Evolutionary conservation across 2,329 filamentous ascomycete genomes (phyloP).

Genomic region (Ophiocordyceps polyrhachis-furcata): DNA sequence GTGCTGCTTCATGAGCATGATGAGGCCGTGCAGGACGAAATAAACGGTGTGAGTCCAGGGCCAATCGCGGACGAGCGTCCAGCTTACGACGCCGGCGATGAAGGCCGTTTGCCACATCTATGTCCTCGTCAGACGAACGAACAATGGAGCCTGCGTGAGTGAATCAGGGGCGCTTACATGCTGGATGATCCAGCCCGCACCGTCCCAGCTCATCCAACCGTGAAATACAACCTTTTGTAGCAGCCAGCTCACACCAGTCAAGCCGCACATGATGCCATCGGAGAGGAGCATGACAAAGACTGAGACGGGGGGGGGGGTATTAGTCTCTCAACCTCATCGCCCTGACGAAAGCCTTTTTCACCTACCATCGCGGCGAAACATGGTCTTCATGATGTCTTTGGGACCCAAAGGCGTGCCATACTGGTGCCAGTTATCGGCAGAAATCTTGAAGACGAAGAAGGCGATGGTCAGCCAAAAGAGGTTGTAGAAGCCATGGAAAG

Average conservation of each 20-base stretch:
- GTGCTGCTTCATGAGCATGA: slow-evolving; percentile 73
- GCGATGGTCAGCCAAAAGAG: slow-evolving; percentile 58
- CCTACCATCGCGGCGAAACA: slow-evolving; percentile 34
- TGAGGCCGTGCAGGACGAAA: slow-evolving; percentile 53
- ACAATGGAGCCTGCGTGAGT: background rate
- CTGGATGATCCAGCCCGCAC: slow-evolving; percentile 54
- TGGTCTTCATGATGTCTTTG: slow-evolving; percentile 53
- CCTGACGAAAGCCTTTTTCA: background rate
- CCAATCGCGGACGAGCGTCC: slow-evolving; percentile 56
- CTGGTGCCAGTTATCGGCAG: slow-evolving; percentile 46
- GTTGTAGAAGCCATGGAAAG: slow-evolving; percentile 64
- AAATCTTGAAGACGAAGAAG: slow-evolving; percentile 47
- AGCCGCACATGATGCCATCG: slow-evolving; percentile 49
- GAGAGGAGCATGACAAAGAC: slow-evolving; percentile 38
- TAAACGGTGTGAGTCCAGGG: slow-evolving; percentile 71
- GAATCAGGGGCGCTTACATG: slow-evolving; percentile 26
- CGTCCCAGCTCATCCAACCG: slow-evolving; percentile 49
- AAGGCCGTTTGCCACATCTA: slow-evolving; percentile 51
- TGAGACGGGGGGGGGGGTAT: slow-evolving; percentile 4
- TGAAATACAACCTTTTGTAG: slow-evolving; percentile 41
- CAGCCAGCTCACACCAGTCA: slow-evolving; percentile 45
- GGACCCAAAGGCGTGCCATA: slow-evolving; percentile 50
- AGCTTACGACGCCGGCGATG: slow-evolving; percentile 40
- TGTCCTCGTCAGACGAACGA: too few species aligned
- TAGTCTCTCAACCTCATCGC: background rate